Base-by-base conservation (phyloP, 768 basidiomycete genomes). In the Fomitopsis serialis region DNA sequence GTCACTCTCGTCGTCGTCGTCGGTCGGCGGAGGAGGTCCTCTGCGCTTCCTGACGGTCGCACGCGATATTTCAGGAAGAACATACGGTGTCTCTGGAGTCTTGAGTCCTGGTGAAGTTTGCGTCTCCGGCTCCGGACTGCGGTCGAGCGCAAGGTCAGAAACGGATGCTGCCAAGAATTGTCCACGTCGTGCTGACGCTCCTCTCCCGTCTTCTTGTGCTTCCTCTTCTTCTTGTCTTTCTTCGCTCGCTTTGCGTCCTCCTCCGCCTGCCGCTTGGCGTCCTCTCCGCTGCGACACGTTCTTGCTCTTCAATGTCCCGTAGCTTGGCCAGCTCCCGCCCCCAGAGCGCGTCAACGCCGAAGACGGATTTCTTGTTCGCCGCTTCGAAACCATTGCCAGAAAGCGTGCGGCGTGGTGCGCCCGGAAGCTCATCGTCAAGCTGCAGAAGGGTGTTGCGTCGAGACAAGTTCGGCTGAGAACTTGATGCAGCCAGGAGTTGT, bases 281-380 rank as follows among this genome's bases (percentile, higher is more conserved):
- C 74, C 32, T 74, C 78, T 54, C 80, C n/a, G 75, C 78, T 53
- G 82, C 84, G 11, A 61, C 65, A 52, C 72, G 77, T 64, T 94
- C 92, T 48, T 62, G 66, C 12, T 81, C 84, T 66, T 96, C 86
- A 0, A 94, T 89, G 55, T 82, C 76, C 57, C 80, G 80, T 49
- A 96, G 73, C 66, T 90, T 96, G 17, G 70, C 80, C 75, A 93
- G 79, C 68, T 97, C 94, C 37, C 82, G 78, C 63, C 95, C 88
- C 94, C 94, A 96, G 10, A 96, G 62, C n/a, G 87, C 88, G 67
- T 97, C 94, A 1, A 90, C 87, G 2, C 94, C 94, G 62, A 96
- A 97, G 10, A 95, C 91, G n/a, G 92, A 94, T 53, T 79, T 81
- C 36, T 78, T 79, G 40, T 19, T 27, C 22, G 42, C 45, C 17